Evolutionary conservation across 345 rosid genomes (phyloP).

Genomic region (Draba incana): DNA sequence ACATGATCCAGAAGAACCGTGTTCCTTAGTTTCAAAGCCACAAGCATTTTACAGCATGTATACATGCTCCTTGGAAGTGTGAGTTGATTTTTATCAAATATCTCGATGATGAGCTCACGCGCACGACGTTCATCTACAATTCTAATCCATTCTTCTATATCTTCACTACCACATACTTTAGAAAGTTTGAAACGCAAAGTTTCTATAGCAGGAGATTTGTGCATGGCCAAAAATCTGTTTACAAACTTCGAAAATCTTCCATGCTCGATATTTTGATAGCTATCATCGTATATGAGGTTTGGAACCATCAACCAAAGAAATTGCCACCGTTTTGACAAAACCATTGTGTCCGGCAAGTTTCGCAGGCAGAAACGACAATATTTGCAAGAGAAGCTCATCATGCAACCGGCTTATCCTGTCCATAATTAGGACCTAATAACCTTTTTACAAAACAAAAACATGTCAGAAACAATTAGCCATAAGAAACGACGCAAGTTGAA

Average conservation of each 20-base stretch:
- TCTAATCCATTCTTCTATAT: not conserved
- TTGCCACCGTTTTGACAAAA: conserved; percentile 20
- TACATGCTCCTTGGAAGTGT: conserved; percentile 10
- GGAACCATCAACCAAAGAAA: conserved; percentile 20
- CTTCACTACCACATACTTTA: not conserved
- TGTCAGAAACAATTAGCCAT: too few species aligned
- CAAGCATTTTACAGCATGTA: conserved; percentile 8
- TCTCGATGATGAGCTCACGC: not conserved
- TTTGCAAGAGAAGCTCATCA: not conserved
- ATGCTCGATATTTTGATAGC: not conserved
- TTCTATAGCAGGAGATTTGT: not conserved
- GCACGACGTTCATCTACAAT: not conserved
- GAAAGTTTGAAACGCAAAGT: not conserved
- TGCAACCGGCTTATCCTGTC: conserved; percentile 14
- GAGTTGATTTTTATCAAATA: not conserved
- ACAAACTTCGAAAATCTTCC: not conserved
- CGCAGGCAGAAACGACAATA: conserved; percentile 8
- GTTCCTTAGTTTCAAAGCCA: not conserved
- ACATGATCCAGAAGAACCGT: not conserved
- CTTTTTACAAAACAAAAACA: too few species aligned
- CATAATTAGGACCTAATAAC: not conserved
- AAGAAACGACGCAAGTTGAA: too few species aligned
- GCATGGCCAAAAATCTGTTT: not conserved
- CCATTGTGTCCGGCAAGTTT: conserved; percentile 24
- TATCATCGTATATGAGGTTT: not conserved